These are phyloP conservation scores for Nepenthes alata DNA, from an alignment of 179 eudicot species.

Conservation along the genomic window DNA sequence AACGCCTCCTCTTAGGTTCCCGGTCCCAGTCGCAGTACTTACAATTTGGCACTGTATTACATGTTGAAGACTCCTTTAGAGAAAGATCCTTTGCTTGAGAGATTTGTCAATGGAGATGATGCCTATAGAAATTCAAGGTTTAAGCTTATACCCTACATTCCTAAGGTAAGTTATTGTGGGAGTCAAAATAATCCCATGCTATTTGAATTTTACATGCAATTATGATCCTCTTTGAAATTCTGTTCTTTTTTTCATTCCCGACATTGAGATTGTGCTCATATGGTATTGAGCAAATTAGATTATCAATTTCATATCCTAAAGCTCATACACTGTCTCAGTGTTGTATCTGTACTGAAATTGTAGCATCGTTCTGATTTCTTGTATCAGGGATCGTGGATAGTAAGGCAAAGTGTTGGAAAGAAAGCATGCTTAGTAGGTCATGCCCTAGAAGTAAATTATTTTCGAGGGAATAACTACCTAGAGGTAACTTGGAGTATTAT, in stretches of 20 bases:
- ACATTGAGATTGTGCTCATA: too few relatives aligned
- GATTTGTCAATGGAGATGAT: conserved; percentile 51
- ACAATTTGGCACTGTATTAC: conserved; percentile 46
- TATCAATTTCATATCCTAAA: too few relatives aligned
- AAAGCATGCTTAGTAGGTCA: conserved; percentile 53
- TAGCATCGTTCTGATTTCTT: not conserved
- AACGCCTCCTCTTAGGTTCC: conserved; percentile 31
- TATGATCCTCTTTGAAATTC: too few relatives aligned
- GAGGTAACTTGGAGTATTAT: conserved; percentile 26
- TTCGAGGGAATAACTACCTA: conserved; percentile 53
- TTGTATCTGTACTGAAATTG: too few relatives aligned
- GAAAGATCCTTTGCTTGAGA: conserved; percentile 38
- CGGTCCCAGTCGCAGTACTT: conserved; percentile 41
- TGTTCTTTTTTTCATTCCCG: too few relatives aligned
- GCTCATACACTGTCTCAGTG: too few relatives aligned
- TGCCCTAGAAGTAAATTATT: conserved; percentile 46
- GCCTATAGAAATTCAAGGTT: conserved; percentile 61
- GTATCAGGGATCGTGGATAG: conserved; percentile 61
- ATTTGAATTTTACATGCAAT: too few relatives aligned
- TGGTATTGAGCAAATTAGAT: too few relatives aligned
- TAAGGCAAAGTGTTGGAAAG: conserved; percentile 65
- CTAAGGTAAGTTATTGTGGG: conserved; percentile 22
- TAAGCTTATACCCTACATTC: conserved; percentile 62
- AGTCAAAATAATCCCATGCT: too few relatives aligned
- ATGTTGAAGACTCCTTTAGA: conserved; percentile 39